Evolutionary conservation across 495 filamentous ascomycete species (phyloP).

Genomic region (Penicillium psychrofluorescens): DNA sequence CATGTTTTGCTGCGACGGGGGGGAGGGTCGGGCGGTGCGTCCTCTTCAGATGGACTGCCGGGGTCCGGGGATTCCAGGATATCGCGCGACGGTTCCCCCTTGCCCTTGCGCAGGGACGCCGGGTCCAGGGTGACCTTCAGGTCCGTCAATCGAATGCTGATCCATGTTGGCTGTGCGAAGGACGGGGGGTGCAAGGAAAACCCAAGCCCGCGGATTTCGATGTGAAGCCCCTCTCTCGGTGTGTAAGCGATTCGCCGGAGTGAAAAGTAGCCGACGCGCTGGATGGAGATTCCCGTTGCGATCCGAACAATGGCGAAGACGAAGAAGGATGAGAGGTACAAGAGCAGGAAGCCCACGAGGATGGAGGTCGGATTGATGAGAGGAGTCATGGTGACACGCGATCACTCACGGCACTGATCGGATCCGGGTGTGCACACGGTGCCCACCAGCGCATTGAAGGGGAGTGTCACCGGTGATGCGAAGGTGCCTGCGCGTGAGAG

Average conservation of each 20-base stretch:
- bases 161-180: constrained; percentile 94
- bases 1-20: constrained; percentile 62
- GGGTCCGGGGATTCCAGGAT: constrained; percentile 15
- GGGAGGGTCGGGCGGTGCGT: constrained; percentile 12
- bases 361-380: constrained; percentile 66
- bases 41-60: constrained; percentile 17
- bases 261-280: constrained; percentile 87
- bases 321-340: constrained; percentile 87
- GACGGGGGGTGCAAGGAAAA: constrained; percentile 85
- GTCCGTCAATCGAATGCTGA: constrained; percentile 81
- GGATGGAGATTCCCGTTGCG: constrained; percentile 89
- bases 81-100: constrained; percentile 17
- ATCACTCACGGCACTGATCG: constrained; percentile 32
- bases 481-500: no score
- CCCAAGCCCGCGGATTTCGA: constrained; percentile 85
- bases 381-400: constrained; percentile 46
- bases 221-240: constrained; percentile 74
- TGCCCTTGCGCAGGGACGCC: constrained; percentile 45
- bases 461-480: no score
- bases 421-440: constrained; percentile 13
- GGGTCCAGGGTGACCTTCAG: constrained; percentile 78
- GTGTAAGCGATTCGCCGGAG: constrained; percentile 84
- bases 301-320: constrained; percentile 90
- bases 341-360: constrained; percentile 71
- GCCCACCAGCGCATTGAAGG: constrained; percentile 16